These are phyloP conservation scores for Aristolochia contorta DNA, from an alignment of 164 flowering plant genomes.

Conservation along the genomic window DNA sequence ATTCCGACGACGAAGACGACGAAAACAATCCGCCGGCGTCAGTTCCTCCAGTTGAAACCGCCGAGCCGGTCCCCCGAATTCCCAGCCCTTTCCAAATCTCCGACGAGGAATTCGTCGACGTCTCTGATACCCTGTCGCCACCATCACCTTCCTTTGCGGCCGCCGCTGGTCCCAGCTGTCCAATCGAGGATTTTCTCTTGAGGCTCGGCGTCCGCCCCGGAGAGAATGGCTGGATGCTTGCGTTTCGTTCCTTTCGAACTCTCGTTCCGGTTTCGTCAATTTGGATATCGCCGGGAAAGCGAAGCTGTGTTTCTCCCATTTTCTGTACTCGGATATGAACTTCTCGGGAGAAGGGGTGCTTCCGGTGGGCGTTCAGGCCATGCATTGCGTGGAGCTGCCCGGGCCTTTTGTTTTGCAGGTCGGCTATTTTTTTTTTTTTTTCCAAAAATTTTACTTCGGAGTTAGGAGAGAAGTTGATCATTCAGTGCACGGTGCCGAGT, in stretches of 20 bases:
- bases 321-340: conserved; percentile 73
- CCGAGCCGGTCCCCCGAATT: neutral
- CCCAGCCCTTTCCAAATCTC: conserved; percentile 28
- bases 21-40: conserved; percentile 6
- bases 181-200: conserved; percentile 27
- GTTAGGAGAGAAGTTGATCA: too few relatives aligned
- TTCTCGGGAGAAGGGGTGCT: conserved; percentile 55
- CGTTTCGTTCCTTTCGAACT: conserved; percentile 26
- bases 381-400: conserved; percentile 66
- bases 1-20: conserved; percentile 46
- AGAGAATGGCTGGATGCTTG: conserved; percentile 69
- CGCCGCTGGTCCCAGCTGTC: conserved; percentile 12
- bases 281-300: conserved; percentile 46
- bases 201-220: conserved; percentile 45
- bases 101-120: conserved; percentile 52
- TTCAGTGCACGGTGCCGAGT: too few relatives aligned
- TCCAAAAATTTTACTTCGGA: too few relatives aligned
- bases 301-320: conserved; percentile 61
- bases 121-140: conserved; percentile 25
- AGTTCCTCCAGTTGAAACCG: neutral
- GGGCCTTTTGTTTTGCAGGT: conserved; percentile 95
- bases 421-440: too few relatives aligned
- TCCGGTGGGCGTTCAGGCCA: conserved; percentile 43
- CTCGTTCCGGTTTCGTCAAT: conserved; percentile 30
- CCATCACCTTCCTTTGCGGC: conserved; percentile 15